These are phyloP conservation scores for Ramaria rubella DNA, from an alignment of 768 basidiomycete species.

Conservation along the genomic window DNA sequence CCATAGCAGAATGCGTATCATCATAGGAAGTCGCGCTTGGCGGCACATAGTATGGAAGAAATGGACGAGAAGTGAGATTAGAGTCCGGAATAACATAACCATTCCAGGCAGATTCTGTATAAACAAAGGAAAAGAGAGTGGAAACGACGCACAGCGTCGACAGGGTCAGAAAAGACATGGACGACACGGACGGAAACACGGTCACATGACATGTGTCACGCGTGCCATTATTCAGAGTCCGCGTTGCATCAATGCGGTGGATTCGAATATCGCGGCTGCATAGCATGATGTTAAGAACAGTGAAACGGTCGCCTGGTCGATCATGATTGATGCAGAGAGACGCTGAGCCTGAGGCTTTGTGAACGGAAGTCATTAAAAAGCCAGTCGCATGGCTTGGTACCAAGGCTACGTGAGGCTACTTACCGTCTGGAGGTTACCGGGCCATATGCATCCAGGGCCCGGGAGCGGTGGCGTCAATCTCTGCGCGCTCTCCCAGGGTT, in stretches of 20 bases:
- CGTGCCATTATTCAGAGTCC: not conserved
- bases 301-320: too few species aligned
- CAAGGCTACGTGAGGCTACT: too few species aligned
- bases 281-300: not conserved
- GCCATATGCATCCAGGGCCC: too few species aligned
- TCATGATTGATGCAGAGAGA: too few species aligned
- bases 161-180: not conserved
- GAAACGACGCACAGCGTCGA: not conserved
- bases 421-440: too few species aligned
- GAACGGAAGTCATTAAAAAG: too few species aligned
- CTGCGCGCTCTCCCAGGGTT: too few species aligned
- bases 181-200: not conserved
- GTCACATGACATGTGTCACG: not conserved
- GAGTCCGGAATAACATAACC: slow-evolving; percentile 46
- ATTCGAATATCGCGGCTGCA: too few species aligned
- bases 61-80: slow-evolving; percentile 38
- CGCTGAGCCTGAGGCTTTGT: too few species aligned
- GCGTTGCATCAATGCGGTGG: too few species aligned
- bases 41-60: slow-evolving; percentile 69
- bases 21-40: slow-evolving; percentile 65
- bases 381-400: too few species aligned
- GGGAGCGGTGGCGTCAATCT: too few species aligned
- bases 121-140: not conserved
- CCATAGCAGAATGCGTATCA: slow-evolving; percentile 32
- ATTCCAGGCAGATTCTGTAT: slow-evolving; percentile 57